Evolutionary conservation across 2,329 filamentous ascomycete species (phyloP), one percentile per base, ranked within the genome.

Genomic region (Aspergillus sp.): DNA sequence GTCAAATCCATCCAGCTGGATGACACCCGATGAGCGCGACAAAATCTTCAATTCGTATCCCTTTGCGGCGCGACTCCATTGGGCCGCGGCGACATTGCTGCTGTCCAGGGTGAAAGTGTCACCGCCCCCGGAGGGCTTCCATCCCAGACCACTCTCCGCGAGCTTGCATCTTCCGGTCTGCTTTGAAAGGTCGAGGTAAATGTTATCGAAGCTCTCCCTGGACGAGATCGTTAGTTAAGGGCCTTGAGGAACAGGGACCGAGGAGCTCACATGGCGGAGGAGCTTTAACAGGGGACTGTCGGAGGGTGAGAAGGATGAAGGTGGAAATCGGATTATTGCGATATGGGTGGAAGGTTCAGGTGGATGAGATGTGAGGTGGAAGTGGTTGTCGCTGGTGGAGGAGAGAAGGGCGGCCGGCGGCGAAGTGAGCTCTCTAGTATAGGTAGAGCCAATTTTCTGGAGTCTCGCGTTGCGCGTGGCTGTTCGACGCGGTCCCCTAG

Each of bases 201-300:
- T 96, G 76, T 91, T 91, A 71, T 97, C 93, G 76, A 99, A 99
- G 70, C 88, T 94, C 84, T 99, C 94, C 82, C 83, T 86, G 34
- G 47, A 41, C 44, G 19, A 34, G 48, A 43, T 42, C 17, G 42
- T 61, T 47, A 59, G 58, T 40, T 13, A 31, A 45, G 32, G 42
- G 43, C 29, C 42, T 43, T 20, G 17, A 46, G 19, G 20, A 38
- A 32, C 32, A 31, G 40, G 21, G 41, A 29, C 29, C 41, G 34
- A 47, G 50, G 25, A 52, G 50, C 66, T 63, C 60, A 72, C 69
- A 72, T 71, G 49, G 54, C 67, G 67, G 67, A 71, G 67, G 53
- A 57, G 54, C 59, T 62, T 48, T 62, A 19, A 54, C 16, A 41
- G 32, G 36, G 11, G 47, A 11, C 13, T 25, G 9, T 29, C 16